Percentiles rank a stretch among this genome's conserved stretches.
Evolutionary conservation across 2,329 filamentous ascomycete genomes (phyloP).

Genomic region (Stagonosporopsis rhizophila): DNA sequence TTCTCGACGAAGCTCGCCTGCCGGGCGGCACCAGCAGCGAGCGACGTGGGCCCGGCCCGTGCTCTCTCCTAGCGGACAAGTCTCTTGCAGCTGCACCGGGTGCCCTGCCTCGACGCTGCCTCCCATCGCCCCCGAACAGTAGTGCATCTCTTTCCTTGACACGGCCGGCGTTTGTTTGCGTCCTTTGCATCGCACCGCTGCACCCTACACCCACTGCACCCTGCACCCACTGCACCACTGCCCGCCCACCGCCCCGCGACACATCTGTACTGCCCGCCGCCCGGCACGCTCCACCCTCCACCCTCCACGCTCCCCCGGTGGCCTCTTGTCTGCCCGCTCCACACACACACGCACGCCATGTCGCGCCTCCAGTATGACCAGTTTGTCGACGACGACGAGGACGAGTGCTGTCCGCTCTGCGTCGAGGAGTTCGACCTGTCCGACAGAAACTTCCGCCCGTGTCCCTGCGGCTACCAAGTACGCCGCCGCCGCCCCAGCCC

Average conservation of each 20-base stretch:
- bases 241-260: neutral
- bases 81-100: constrained; percentile 10
- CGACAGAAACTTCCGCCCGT: constrained; percentile 95
- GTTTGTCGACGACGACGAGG: constrained; percentile 62
- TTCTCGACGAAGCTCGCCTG: constrained; percentile 7
- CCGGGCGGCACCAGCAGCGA: neutral
- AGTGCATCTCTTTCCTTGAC: constrained; percentile 36
- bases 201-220: neutral
- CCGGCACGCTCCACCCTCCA: neutral
- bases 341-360: constrained; percentile 45
- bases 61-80: constrained; percentile 9
- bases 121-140: constrained; percentile 21
- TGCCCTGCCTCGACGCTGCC: constrained; percentile 13
- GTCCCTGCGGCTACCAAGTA: constrained; percentile 98
- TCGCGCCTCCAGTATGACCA: constrained; percentile 59
- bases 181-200: constrained; percentile 13
- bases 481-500: constrained; percentile 28
- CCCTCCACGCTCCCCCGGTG: constrained; percentile 13
- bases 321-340: constrained; percentile 35
- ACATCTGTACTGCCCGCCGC: constrained; percentile 2
- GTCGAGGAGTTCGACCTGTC: constrained; percentile 99
- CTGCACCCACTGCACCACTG: neutral
- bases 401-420: constrained; percentile 82
- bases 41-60: neutral
- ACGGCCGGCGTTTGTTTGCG: constrained; percentile 44